A percentile compares a stretch with the other conserved stretches of the same genome.
phyloP scores from a whole-genome alignment of 164 flowering plant species.

The Protea cynaroides region DNA sequence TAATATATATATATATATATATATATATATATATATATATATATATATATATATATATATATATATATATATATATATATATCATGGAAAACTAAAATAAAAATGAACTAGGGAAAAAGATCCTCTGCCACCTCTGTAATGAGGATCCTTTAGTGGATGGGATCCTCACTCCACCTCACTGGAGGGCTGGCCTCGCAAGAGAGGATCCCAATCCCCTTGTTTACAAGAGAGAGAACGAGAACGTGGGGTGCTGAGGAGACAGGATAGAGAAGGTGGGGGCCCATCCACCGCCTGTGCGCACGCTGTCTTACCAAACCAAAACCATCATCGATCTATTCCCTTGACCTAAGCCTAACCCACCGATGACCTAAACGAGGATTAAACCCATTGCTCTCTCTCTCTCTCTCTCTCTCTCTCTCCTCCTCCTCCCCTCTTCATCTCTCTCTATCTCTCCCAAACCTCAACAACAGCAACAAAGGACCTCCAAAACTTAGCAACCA shows the following conservation, averaged over 20 bases:
- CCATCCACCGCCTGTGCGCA: conserved; percentile 77
- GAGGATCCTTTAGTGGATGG: too few relatives aligned
- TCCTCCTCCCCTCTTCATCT: neutral
- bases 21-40: too few relatives aligned
- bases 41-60: too few relatives aligned
- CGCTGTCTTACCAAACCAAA: conserved; percentile 52
- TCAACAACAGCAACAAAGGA: conserved; percentile 16
- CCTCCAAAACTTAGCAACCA: conserved; percentile 2
- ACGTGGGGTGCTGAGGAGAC: neutral
- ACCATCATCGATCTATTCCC: conserved; percentile 35
- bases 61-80: too few relatives aligned
- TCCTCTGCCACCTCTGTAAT: too few relatives aligned
- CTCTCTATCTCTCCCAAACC: conserved; percentile 25
- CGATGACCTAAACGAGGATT: conserved; percentile 14
- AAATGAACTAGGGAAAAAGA: too few relatives aligned
- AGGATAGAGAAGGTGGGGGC: conserved; percentile 30
- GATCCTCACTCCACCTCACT: too few relatives aligned
- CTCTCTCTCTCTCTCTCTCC: too few relatives aligned
- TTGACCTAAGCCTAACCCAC: conserved; percentile 61
- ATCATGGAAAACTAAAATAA: too few relatives aligned
- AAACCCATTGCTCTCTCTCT: neutral
- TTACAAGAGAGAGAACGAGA: neutral
- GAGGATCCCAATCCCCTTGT: too few relatives aligned
- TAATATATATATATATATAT: too few relatives aligned
- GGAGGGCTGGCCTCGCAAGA: too few relatives aligned